phyloP scores from a whole-genome alignment of 2,329 filamentous ascomycete species.

The Beauveria caledonica region DNA sequence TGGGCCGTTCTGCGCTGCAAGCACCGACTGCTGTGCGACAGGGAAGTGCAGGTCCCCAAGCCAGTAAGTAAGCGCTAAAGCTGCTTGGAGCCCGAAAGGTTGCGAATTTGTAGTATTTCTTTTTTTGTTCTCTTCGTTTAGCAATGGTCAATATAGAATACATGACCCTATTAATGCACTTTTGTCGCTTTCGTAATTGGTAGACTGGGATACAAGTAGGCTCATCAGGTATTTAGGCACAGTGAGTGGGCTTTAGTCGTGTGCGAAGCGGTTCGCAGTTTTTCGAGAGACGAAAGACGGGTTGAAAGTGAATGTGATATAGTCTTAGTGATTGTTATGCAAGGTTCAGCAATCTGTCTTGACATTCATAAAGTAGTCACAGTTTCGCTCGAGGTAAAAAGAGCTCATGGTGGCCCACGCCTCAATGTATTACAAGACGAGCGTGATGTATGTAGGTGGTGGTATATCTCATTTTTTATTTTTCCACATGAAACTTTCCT shows the following conservation, averaged over 20 bases:
- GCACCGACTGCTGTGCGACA: conserved; percentile 45
- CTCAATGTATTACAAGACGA: neutral
- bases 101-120: conserved; percentile 20
- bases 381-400: neutral
- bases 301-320: neutral
- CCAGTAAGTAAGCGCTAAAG: neutral
- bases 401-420: neutral
- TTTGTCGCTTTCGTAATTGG: neutral
- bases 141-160: conserved; percentile 8
- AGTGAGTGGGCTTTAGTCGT: too few species aligned
- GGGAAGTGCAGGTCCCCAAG: conserved; percentile 18
- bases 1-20: neutral
- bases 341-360: conserved; percentile 28
- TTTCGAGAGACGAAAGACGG: neutral
- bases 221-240: too few species aligned
- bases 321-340: conserved; percentile 21
- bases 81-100: neutral
- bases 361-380: neutral
- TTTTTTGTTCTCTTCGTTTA: conserved; percentile 20
- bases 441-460: neutral
- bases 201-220: neutral
- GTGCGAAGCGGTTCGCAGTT: too few species aligned
- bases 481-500: conserved; percentile 2
- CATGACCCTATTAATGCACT: neutral
- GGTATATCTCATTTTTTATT: conserved; percentile 7